A percentile compares a stretch with the other conserved stretches of the same genome.
phyloP scores from a whole-genome alignment of 1,284 basidiomycete species.

The Rhodotorula mucilaginosa region DNA sequence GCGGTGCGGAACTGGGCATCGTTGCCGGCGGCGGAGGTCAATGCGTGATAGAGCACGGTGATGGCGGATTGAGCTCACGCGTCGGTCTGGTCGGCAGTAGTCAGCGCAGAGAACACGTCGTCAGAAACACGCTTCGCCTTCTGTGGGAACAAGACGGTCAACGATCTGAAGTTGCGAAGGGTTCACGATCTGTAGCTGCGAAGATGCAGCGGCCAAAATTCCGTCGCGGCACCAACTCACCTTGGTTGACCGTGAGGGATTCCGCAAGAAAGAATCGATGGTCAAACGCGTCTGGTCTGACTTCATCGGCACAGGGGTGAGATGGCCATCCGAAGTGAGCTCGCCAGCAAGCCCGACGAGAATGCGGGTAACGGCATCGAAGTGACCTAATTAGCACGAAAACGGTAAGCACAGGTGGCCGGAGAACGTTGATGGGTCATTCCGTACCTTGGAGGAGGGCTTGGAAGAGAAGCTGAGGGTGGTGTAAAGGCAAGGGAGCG shows the following conservation, averaged over 20 bases:
- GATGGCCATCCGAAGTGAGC: conserved; percentile 27
- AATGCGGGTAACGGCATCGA: conserved; percentile 76
- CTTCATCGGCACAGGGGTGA: conserved; percentile 15
- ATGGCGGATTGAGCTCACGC: neutral
- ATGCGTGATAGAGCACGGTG: neutral
- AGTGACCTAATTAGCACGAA: conserved; percentile 66
- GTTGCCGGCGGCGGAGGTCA: too few relatives aligned
- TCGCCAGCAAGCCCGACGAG: conserved; percentile 48
- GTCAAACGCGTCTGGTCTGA: conserved; percentile 9
- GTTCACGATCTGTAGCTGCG: neutral
- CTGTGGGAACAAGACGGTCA: neutral
- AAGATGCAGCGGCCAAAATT: too few relatives aligned
- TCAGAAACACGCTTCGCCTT: neutral
- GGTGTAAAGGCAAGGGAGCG: conserved; percentile 80
- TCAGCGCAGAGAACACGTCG: conserved; percentile 10
- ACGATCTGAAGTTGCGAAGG: too few relatives aligned
- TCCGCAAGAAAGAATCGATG: conserved; percentile 18
- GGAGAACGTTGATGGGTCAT: neutral
- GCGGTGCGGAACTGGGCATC: neutral
- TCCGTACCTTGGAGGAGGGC: conserved; percentile 80
- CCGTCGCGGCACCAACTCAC: neutral
- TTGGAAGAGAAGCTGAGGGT: conserved; percentile 87
- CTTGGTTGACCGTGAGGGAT: neutral
- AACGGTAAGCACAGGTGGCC: neutral
- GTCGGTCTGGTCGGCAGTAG: neutral